Percentiles rank a stretch among this genome's conserved stretches.
Conservation (phyloP, 2,329 filamentous ascomycete species). For the Coniochaeta sp. region DNA sequence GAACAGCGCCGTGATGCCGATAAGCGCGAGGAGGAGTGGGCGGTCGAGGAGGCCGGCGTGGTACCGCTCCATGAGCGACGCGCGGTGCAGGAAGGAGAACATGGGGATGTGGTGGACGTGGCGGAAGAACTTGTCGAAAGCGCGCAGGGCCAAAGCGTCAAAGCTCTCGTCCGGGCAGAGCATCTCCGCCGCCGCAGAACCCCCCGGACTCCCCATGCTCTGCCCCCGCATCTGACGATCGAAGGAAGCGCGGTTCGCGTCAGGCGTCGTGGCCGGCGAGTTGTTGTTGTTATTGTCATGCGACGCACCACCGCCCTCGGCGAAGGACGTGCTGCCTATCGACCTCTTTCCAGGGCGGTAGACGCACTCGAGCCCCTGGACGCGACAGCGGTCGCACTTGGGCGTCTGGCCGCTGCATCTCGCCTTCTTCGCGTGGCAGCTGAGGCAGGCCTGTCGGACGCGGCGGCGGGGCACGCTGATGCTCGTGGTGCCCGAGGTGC, state of each 20-base stretch:
- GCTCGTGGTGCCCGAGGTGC: conserved; percentile 32
- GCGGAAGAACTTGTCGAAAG: conserved; percentile 51
- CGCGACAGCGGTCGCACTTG: conserved; percentile 43
- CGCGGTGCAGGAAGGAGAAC: conserved; percentile 51
- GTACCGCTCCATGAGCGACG: conserved; percentile 53
- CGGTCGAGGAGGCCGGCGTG: conserved; percentile 49
- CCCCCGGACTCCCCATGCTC: conserved; percentile 7
- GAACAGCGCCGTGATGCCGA: conserved; percentile 49
- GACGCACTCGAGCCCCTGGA: conserved; percentile 48
- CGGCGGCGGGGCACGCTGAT: conserved; percentile 43
- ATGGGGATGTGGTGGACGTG: conserved; percentile 53
- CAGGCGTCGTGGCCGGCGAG: conserved; percentile 13
- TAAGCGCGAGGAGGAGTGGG: conserved; percentile 43
- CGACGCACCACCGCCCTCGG: conserved; percentile 1
- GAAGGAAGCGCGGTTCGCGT: conserved; percentile 9
- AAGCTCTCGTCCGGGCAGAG: conserved; percentile 32
- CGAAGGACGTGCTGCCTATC: conserved; percentile 10
- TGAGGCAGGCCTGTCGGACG: conserved; percentile 49
- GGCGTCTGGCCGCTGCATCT: conserved; percentile 51
- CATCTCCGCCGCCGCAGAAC: conserved; percentile 10
- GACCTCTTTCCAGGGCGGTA: conserved; percentile 43
- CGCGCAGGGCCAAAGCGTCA: conserved; percentile 42
- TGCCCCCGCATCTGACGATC: conserved; percentile 16
- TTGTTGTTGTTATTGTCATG: conserved; percentile 19
- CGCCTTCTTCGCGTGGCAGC: conserved; percentile 52